Evolutionary conservation across 2,329 filamentous ascomycete species (phyloP), one percentile per base, ranked within the genome.

Genomic region (Aspergillus brasiliensis): DNA sequence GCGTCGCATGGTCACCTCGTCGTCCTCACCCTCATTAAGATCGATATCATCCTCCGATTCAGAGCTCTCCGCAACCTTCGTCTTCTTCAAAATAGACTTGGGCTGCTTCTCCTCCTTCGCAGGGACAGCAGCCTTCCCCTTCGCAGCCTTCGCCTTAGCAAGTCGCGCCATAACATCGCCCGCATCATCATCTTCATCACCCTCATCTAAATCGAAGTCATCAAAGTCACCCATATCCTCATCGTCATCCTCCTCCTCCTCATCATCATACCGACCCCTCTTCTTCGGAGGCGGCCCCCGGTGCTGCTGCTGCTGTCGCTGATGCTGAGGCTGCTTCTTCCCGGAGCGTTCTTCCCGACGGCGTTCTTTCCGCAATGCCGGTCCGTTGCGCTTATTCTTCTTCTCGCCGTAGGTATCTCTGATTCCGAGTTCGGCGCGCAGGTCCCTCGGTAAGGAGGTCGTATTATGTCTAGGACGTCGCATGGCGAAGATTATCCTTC

Each of bases 341-440:
- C 85, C 80, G 21, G 80, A 77, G 57, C 90, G 83, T 67, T 90
- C 86, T 15, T 83, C 83, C 71, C 88, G 91, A 58, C 90, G 84
- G 60, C 85, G 83, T 56, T 90, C 87, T 77, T 90, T 91, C 65
- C 88, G 82, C 48, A 71, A 66, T 28, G 65, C 62, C 23, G 73
- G 67, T 21, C 71, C 69, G 61, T 70, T 70, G 13, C 66, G 64
- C 46, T 63, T 70, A 49, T 70, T 68, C 61, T 72, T 71, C 62
- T 71, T 73, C 13, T 71, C 69, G 6, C 73, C 72, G 53, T 73
- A 73, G 5, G 64, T 66, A 64, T 77, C 77, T 25, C 66, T 68
- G n/a, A 79, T 68, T 0, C 77, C 78, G 21, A 81, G 66, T 58
- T 80, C 77, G 2, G 72, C 69, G 31, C 75, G 74, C 10, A 81